Percentiles rank a stretch among this genome's conserved stretches.
phyloP scores from a whole-genome alignment of 2,329 filamentous ascomycete species.

The Cytospora leucostoma region DNA sequence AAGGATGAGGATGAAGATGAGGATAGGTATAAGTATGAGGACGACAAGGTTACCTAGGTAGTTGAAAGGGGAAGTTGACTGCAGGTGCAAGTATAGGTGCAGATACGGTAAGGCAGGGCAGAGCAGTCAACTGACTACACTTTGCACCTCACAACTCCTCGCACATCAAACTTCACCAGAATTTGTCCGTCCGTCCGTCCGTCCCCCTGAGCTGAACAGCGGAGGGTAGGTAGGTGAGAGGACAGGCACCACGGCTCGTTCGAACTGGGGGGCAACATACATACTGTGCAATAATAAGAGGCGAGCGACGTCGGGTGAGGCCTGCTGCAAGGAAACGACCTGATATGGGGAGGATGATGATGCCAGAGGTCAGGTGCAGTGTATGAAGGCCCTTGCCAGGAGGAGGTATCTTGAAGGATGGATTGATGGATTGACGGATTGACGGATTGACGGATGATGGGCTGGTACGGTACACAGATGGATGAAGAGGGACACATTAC shows the following conservation, averaged over 20 bases:
- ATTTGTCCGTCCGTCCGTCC: too few relatives aligned
- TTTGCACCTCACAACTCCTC: not conserved
- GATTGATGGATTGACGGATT: not conserved
- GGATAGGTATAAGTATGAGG: slow-evolving; percentile 8
- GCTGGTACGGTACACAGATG: too few relatives aligned
- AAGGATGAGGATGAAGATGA: slow-evolving; percentile 19
- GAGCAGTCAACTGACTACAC: not conserved
- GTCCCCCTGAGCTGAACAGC: not conserved
- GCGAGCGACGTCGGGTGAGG: slow-evolving; percentile 5
- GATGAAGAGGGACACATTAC: slow-evolving; percentile 17
- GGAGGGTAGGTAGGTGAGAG: not conserved
- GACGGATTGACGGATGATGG: too few relatives aligned
- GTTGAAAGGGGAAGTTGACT: not conserved
- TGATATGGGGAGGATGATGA: not conserved
- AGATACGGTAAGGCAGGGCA: not conserved
- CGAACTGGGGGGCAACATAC: not conserved
- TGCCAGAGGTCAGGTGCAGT: not conserved
- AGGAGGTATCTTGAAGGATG: not conserved
- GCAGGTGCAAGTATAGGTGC: not conserved
- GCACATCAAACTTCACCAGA: not conserved
- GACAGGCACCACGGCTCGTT: not conserved
- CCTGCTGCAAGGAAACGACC: not conserved
- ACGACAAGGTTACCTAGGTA: not conserved
- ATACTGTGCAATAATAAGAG: not conserved
- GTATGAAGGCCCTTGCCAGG: slow-evolving; percentile 3